Conservation (phyloP, 1,284 basidiomycete genomes). For the Microbotryomycetes sp. region DNA sequence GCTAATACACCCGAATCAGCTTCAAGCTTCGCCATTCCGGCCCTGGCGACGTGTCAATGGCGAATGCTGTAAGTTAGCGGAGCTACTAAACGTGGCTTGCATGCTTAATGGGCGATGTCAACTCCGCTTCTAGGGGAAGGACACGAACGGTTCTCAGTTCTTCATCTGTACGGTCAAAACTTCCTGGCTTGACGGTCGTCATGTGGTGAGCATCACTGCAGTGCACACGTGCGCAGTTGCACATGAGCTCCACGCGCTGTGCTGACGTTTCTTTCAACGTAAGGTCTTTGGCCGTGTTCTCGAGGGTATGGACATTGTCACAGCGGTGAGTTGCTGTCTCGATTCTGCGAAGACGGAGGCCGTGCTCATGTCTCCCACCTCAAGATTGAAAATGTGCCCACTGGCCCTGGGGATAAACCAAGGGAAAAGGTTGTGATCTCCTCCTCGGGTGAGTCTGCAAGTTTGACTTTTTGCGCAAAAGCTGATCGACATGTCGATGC, state of each 20-base stretch:
- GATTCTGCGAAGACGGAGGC: not conserved
- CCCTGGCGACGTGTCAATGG: constrained; percentile 79
- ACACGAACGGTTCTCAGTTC: constrained; percentile 64
- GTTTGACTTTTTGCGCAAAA: too few species aligned
- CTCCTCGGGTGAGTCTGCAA: constrained; percentile 58
- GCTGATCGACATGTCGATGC: not conserved
- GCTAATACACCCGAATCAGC: constrained; percentile 4
- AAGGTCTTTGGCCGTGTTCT: constrained; percentile 84
- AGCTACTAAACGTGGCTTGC: constrained; percentile 24
- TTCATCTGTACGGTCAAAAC: constrained; percentile 76
- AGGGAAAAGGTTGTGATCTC: constrained; percentile 63
- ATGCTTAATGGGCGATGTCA: not conserved
- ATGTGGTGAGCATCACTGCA: constrained; percentile 47
- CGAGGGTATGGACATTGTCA: constrained; percentile 80
- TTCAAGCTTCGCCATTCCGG: constrained; percentile 81
- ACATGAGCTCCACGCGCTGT: not conserved
- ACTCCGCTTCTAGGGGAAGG: constrained; percentile 48
- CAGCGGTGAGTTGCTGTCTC: constrained; percentile 54
- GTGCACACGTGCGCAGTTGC: not conserved
- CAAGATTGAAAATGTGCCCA: constrained; percentile 56
- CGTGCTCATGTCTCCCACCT: not conserved
- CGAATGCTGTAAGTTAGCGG: constrained; percentile 60
- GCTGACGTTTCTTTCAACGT: not conserved
- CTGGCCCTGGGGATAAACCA: constrained; percentile 62
- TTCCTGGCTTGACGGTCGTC: constrained; percentile 41